Conservation (phyloP, 2,329 filamentous ascomycete species). For the Pseudocercospora fijiensis region DNA sequence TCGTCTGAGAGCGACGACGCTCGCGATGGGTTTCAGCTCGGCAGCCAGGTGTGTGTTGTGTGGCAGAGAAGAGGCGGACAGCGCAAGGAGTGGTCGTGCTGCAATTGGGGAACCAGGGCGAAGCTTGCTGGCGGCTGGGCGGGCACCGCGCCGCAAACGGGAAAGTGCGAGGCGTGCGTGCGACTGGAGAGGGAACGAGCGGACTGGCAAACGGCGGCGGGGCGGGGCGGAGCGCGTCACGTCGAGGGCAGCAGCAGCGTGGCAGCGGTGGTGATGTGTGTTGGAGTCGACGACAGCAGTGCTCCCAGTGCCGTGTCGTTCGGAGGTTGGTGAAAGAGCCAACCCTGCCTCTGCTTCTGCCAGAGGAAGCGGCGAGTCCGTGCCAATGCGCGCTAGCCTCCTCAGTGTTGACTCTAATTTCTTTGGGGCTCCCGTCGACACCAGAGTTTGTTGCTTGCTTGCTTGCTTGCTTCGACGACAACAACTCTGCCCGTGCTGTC, state of each 20-base stretch:
- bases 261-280: constrained; percentile 1
- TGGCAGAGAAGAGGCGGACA: background rate
- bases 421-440: background rate
- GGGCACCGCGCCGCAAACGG: constrained; percentile 20
- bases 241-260: constrained; percentile 9
- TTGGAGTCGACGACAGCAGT: background rate
- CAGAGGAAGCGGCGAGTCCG: background rate
- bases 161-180: constrained; percentile 4
- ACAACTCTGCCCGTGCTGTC: background rate
- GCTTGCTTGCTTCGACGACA: background rate
- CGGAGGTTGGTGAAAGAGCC: constrained; percentile 1
- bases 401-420: background rate
- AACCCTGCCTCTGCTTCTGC: constrained; percentile 1
- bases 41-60: constrained; percentile 10
- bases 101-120: constrained; percentile 16
- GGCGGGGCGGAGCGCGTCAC: constrained; percentile 13
- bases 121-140: constrained; percentile 16
- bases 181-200: background rate
- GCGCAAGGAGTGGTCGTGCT: constrained; percentile 14
- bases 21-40: constrained; percentile 14
- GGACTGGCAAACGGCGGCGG: constrained; percentile 1
- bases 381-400: background rate
- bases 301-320: constrained; percentile 2
- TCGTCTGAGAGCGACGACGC: constrained; percentile 27
- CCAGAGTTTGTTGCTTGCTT: background rate